Evolutionary conservation across 140 eudicot genomes (phyloP).

Genomic region (Bidens hawaiensis): DNA sequence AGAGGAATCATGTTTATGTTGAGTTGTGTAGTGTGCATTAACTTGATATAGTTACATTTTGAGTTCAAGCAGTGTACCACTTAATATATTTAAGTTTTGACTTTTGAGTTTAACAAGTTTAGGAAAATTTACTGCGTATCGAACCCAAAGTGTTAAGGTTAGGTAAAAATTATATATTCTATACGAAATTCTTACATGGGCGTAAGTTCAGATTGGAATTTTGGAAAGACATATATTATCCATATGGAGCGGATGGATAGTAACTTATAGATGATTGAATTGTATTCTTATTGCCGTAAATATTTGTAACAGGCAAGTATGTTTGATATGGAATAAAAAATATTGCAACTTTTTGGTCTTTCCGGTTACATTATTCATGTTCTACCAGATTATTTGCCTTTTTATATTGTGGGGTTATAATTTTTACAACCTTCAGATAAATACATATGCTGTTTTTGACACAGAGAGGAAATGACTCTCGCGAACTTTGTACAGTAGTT

Average conservation of each 20-base stretch:
- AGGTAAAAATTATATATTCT: not conserved
- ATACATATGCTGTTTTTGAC: not conserved
- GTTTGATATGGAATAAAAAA: not conserved
- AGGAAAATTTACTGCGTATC: not conserved
- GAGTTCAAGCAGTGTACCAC: no score
- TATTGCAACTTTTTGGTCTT: not conserved
- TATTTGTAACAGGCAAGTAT: not conserved
- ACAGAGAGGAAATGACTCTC: not conserved
- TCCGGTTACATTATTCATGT: no score
- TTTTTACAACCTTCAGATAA: not conserved
- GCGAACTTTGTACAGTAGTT: conserved; percentile 5
- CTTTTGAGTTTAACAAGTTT: not conserved
- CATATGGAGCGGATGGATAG: not conserved
- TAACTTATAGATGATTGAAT: not conserved
- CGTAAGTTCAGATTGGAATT: conserved; percentile 1
- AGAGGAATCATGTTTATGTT: conserved; percentile 6
- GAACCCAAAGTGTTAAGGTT: not conserved
- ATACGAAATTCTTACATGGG: not conserved
- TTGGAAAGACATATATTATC: not conserved
- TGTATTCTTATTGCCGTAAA: not conserved
- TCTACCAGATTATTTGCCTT: no score
- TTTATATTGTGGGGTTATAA: not conserved
- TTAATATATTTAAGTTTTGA: no score
- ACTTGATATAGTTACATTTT: not conserved
- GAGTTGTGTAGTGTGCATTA: not conserved